Evolutionary conservation across 257 asterid species (phyloP).

Genomic region (Schizonepeta tenuifolia): DNA sequence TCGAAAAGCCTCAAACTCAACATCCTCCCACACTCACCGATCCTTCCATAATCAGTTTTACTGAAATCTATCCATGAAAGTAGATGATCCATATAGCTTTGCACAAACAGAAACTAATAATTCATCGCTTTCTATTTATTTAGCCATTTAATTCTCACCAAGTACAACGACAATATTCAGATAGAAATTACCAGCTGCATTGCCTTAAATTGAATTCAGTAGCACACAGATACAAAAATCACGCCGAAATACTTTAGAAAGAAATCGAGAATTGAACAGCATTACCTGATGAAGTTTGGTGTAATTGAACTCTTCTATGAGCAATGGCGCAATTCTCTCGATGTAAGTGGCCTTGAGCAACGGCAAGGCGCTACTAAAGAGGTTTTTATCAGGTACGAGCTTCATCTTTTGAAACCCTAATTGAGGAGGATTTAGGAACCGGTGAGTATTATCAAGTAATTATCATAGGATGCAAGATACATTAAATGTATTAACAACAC

Average conservation of each 20-base stretch:
- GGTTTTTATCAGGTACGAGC: neutral
- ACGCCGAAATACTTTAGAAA: neutral
- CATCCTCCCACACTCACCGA: neutral
- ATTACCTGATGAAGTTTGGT: slow-evolving; percentile 76
- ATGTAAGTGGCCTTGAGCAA: slow-evolving; percentile 67
- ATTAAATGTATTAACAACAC: no score
- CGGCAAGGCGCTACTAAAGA: neutral
- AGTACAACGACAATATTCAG: neutral
- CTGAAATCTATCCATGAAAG: neutral
- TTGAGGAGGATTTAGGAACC: neutral
- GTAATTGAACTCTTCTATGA: slow-evolving; percentile 83
- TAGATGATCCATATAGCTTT: neutral
- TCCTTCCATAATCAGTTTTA: slow-evolving; percentile 13
- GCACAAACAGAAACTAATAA: neutral
- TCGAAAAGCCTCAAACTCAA: neutral
- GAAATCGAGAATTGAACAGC: neutral
- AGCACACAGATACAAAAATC: neutral
- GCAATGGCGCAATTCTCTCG: slow-evolving; percentile 72
- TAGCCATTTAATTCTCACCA: neutral
- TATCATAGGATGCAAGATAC: no score
- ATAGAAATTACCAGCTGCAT: slow-evolving; percentile 4
- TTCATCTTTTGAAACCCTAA: neutral
- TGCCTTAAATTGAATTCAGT: slow-evolving; percentile 8
- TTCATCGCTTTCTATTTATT: neutral
- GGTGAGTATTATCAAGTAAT: no score